Base-by-base conservation (phyloP, 2,329 filamentous ascomycete species). In the Penicillium sp. region DNA sequence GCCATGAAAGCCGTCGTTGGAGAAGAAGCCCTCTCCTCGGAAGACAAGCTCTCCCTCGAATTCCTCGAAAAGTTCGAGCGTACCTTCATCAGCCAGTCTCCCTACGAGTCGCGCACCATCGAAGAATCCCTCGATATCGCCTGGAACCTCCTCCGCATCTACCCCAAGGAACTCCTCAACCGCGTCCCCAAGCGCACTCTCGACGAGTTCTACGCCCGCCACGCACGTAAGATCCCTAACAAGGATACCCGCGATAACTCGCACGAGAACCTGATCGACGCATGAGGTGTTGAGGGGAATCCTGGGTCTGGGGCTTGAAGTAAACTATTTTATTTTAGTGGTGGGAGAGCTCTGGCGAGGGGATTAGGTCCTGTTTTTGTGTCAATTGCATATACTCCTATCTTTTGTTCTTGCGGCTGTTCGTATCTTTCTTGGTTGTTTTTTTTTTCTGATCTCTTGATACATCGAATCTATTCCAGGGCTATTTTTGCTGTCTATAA, bases 1-100 rank as follows among this genome's bases (percentile, higher is more conserved):
- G 89, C 91, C 74, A 99, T 99, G 94, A 99, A 97, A 82, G 94
- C 94, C 59, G 94, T 99, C 75, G 94, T 99, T 57, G 94, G 94
- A 79, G 95, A 99, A 79, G 94, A 99, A 76, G 94, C 94, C 33
- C 78, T 99, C 71, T 96, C 91, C 28, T 84, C 89, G 52, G 94
- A 99, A 79, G 94, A 99, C 80, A 97, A 97, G 82, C 85, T 97
- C 56, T 96, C 93, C 9, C 85, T 99, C 36, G 94, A 99, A 77
- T 99, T 99, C 82, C 80, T 99, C 67, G 93, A 97, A 73, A 97
- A 97, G 79, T 99, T 99, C 72, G 94, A 99, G 80, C 88, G 89
- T 61, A 90, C 89, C 56, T 99, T 97, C 78, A 96, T 99, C 75
- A 82, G 84, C 61, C 94, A 99, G 77, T 90, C 90, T 51, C 81